Evolutionary conservation across 768 basidiomycete genomes (phyloP).

Genomic region (Psilocybe azurescens): DNA sequence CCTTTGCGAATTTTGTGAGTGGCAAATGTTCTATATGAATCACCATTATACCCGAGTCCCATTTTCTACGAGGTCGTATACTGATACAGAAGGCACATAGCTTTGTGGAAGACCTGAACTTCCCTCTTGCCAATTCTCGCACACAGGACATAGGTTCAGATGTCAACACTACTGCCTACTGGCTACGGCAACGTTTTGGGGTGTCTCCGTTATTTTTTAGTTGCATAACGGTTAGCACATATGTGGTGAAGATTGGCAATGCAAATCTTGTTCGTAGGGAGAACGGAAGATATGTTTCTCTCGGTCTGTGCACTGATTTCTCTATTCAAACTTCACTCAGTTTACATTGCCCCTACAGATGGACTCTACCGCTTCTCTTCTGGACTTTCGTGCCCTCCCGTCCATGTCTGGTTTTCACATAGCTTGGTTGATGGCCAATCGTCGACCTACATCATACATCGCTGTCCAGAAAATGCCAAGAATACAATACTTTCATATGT

Average conservation of each 20-base stretch:
- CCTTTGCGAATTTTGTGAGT: conserved; percentile 11
- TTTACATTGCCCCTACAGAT: neutral
- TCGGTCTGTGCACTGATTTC: neutral
- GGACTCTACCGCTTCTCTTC: conserved; percentile 8
- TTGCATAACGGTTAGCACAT: neutral
- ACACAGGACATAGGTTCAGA: neutral
- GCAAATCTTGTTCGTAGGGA: neutral
- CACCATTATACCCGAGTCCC: neutral
- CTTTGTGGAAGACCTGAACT: conserved; percentile 12
- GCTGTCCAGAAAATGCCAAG: neutral
- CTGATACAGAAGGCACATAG: neutral
- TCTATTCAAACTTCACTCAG: neutral
- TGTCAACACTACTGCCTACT: conserved; percentile 6
- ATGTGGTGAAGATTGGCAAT: conserved; percentile 1
- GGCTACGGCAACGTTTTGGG: conserved; percentile 9
- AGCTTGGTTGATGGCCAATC: neutral
- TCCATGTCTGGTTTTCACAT: conserved; percentile 13
- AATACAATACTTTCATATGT: conserved; percentile 1
- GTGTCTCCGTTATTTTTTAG: conserved; percentile 10
- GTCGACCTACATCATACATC: conserved; percentile 6
- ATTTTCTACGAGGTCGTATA: neutral
- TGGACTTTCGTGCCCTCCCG: neutral
- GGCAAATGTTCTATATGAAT: too few species aligned
- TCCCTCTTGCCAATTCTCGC: neutral
- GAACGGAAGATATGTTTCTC: neutral